These are phyloP conservation scores for Margaritispora aquatica DNA, from an alignment of 495 filamentous ascomycete genomes.

Conservation along the genomic window DNA sequence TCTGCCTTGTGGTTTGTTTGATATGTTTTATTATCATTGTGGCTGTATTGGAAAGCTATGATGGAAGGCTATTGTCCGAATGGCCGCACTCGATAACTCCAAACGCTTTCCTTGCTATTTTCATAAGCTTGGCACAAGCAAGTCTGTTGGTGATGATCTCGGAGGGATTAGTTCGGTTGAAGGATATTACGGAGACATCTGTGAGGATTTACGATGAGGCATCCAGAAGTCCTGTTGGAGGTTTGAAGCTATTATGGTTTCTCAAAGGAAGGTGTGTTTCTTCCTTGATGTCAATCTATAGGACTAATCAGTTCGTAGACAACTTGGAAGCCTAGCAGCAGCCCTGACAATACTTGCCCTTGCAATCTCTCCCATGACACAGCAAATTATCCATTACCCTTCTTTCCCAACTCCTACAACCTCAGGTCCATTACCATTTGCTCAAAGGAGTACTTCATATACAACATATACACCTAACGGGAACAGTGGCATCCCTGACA, in stretches of 20 bases:
- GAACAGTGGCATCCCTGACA: conserved; percentile 15
- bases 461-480: conserved; percentile 5
- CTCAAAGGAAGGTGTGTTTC: conserved; percentile 24
- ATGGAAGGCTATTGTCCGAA: conserved; percentile 33
- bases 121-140: conserved; percentile 37
- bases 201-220: conserved; percentile 35
- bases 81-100: conserved; percentile 42
- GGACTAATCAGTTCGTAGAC: conserved; percentile 17
- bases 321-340: conserved; percentile 35
- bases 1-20: not conserved
- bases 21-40: conserved; percentile 27
- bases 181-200: conserved; percentile 35
- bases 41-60: conserved; percentile 31
- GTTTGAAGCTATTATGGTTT: conserved; percentile 28
- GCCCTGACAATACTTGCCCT: conserved; percentile 33
- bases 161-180: conserved; percentile 38
- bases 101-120: conserved; percentile 39
- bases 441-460: not conserved
- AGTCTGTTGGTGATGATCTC: conserved; percentile 32
- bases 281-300: not conserved
- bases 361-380: conserved; percentile 38
- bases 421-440: not conserved
- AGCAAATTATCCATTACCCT: conserved; percentile 35
- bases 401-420: not conserved
- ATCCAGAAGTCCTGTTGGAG: conserved; percentile 30